phyloP scores from a whole-genome alignment of 2,329 filamentous ascomycete genomes.

The Fusarium keratoplasticum region DNA sequence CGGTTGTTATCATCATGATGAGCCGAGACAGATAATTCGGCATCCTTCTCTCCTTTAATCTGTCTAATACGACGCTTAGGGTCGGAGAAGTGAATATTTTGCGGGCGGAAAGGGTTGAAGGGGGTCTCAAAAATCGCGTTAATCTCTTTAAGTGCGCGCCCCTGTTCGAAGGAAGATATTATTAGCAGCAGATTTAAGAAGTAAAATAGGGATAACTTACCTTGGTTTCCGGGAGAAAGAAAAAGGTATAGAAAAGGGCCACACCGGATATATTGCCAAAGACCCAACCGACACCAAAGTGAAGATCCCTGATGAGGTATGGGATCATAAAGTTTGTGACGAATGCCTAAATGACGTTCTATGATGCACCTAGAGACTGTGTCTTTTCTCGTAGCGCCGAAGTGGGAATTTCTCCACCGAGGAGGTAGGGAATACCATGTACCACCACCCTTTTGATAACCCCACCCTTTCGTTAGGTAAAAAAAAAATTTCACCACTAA shows the following conservation, averaged over 20 bases:
- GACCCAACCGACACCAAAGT: slow-evolving; percentile 21
- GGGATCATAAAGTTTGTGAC: slow-evolving; percentile 24
- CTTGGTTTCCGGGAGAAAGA: slow-evolving; percentile 2
- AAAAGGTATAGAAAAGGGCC: slow-evolving; percentile 34
- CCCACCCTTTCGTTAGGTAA: too few relatives aligned
- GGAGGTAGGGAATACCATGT: slow-evolving; percentile 31
- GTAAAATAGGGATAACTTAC: not conserved
- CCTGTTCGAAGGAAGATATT: not conserved
- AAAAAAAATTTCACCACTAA: too few relatives aligned
- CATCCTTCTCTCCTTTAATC: not conserved
- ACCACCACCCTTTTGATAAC: too few relatives aligned
- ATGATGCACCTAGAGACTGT: slow-evolving; percentile 9
- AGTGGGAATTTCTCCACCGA: slow-evolving; percentile 22
- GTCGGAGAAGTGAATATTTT: not conserved
- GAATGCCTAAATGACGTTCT: slow-evolving; percentile 27
- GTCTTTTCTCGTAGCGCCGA: slow-evolving; percentile 22
- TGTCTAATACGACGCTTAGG: not conserved
- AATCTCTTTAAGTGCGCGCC: not conserved
- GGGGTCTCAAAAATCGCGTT: not conserved
- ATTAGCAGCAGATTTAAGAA: not conserved
- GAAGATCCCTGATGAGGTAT: slow-evolving; percentile 15
- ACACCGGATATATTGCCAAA: slow-evolving; percentile 15
- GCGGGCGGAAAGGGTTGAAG: not conserved
- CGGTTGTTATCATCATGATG: not conserved
- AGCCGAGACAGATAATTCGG: not conserved